Evolutionary conservation across 768 basidiomycete genomes (phyloP).

Genomic region (Leccinum ochraceum): DNA sequence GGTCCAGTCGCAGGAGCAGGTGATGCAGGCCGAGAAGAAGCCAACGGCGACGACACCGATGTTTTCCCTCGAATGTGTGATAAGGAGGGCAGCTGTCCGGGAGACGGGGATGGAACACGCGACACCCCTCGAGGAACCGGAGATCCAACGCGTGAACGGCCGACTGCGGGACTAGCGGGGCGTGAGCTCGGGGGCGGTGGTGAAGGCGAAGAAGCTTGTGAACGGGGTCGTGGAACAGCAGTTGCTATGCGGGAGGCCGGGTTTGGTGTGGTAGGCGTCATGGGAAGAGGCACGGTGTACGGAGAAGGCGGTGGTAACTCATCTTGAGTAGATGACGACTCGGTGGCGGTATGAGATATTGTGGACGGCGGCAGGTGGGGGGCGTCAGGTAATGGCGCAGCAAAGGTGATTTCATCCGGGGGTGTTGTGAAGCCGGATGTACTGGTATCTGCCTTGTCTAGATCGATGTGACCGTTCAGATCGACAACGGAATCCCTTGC

Average conservation of each 20-base stretch:
- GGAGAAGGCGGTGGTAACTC: slow-evolving; percentile 23
- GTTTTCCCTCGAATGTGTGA: slow-evolving; percentile 20
- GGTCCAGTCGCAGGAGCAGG: slow-evolving; percentile 29
- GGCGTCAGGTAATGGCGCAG: slow-evolving; percentile 13
- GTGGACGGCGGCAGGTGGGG: background rate
- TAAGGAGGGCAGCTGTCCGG: slow-evolving; percentile 5
- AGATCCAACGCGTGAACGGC: slow-evolving; percentile 28
- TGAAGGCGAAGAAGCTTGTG: slow-evolving; percentile 26
- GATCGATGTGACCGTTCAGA: slow-evolving; percentile 6
- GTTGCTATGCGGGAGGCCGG: slow-evolving; percentile 29
- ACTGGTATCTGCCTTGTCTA: slow-evolving; percentile 10
- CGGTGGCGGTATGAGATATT: slow-evolving; percentile 5
- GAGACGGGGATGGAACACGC: slow-evolving; percentile 15
- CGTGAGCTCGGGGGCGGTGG: slow-evolving; percentile 34
- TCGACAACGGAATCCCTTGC: slow-evolving; percentile 2
- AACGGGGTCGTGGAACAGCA: slow-evolving; percentile 36
- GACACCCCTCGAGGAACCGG: slow-evolving; percentile 17
- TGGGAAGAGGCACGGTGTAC: slow-evolving; percentile 22
- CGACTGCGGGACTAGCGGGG: slow-evolving; percentile 28
- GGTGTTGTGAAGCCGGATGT: slow-evolving; percentile 21
- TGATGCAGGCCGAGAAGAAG: slow-evolving; percentile 38
- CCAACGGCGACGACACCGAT: slow-evolving; percentile 30
- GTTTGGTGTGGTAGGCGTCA: slow-evolving; percentile 23
- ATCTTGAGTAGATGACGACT: slow-evolving; percentile 2
- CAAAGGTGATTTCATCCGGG: slow-evolving; percentile 24